Evolutionary conservation across 257 asterid species (phyloP).

Genomic region (Paulownia fortunei): DNA sequence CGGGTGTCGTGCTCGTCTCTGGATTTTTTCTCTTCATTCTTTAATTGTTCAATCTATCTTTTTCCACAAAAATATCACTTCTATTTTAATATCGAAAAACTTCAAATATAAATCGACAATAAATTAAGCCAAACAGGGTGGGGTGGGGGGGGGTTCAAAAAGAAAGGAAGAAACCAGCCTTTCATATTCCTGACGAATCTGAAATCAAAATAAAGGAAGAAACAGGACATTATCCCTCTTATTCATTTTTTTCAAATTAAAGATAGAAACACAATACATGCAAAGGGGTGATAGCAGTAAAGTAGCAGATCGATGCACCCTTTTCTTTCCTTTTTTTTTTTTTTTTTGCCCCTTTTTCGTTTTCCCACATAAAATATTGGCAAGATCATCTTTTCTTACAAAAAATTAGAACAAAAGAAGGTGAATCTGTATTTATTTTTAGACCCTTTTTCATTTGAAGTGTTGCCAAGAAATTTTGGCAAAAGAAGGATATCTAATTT

Average conservation of each 20-base stretch:
- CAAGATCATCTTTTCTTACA: background rate
- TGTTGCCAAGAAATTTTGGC: background rate
- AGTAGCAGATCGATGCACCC: background rate
- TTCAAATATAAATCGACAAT: background rate
- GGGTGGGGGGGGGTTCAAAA: no score
- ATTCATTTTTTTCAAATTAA: slow-evolving; percentile 34
- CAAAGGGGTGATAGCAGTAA: slow-evolving; percentile 23
- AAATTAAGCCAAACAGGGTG: background rate
- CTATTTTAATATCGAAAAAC: no score
- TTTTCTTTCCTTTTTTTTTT: background rate
- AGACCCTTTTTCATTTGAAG: background rate
- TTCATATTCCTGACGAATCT: background rate
- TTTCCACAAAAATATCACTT: background rate
- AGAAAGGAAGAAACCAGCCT: background rate
- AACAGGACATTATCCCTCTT: background rate
- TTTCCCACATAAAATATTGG: background rate
- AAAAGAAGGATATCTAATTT: background rate
- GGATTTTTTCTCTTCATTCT: background rate
- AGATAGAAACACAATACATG: slow-evolving; percentile 21
- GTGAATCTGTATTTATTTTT: background rate
- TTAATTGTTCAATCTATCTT: background rate
- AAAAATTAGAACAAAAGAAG: background rate
- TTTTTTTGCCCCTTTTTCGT: background rate
- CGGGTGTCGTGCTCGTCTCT: no score
- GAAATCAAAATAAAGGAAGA: slow-evolving; percentile 25